These are phyloP conservation scores for Mangifera indica DNA, from an alignment of 345 rosid species.

Conservation along the genomic window DNA sequence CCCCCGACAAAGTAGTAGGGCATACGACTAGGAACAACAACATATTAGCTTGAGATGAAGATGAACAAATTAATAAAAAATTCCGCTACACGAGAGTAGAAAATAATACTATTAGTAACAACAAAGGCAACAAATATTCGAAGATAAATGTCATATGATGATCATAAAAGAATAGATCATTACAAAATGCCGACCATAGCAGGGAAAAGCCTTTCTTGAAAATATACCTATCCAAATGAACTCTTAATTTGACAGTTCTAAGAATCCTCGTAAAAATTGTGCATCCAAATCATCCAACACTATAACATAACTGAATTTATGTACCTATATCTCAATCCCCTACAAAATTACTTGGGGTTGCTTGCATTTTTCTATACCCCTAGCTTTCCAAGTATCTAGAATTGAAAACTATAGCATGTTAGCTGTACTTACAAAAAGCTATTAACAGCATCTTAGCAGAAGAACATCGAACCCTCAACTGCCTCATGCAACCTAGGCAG, in stretches of 20 bases:
- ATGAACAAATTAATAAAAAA: no score
- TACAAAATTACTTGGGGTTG: not conserved
- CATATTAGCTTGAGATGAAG: not conserved
- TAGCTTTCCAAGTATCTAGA: conserved; percentile 7
- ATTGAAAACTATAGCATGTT: not conserved
- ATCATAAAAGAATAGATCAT: not conserved
- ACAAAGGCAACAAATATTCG: not conserved
- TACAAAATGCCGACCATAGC: not conserved
- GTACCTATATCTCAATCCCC: not conserved
- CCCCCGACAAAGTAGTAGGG: not conserved
- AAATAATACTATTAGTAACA: not conserved
- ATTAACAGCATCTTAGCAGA: conserved; percentile 54
- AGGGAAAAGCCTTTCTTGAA: not conserved
- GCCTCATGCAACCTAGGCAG: conserved; percentile 63
- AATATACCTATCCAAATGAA: not conserved
- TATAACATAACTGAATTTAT: not conserved
- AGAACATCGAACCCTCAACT: conserved; percentile 71
- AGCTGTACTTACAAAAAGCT: conserved; percentile 21
- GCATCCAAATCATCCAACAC: not conserved
- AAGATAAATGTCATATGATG: not conserved
- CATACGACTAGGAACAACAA: not conserved
- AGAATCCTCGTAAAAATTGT: not conserved
- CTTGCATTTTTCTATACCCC: not conserved
- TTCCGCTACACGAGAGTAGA: not conserved
- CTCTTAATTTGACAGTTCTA: not conserved